Conservation (phyloP, 2,329 filamentous ascomycete genomes). For the Didymellaceae sp. region DNA sequence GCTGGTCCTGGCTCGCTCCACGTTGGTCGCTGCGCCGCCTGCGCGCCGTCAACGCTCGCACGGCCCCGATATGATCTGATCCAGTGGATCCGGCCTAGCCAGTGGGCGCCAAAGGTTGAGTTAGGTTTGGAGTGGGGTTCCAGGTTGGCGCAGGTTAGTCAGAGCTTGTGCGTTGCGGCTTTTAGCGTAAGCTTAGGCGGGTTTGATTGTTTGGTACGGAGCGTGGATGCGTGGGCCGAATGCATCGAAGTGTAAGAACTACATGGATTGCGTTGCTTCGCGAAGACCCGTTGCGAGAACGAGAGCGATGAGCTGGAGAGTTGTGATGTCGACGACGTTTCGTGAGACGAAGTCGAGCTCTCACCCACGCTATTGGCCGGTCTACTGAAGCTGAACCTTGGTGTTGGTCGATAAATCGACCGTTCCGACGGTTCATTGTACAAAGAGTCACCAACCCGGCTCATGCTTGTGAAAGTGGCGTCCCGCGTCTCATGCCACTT, state of each 20-base stretch:
- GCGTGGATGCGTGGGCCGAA: conserved; percentile 20
- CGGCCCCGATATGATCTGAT: conserved; percentile 25
- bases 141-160: too few relatives aligned
- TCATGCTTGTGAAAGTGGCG: not conserved
- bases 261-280: not conserved
- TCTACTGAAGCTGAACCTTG: not conserved
- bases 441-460: not conserved
- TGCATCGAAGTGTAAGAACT: conserved; percentile 7
- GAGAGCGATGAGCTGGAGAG: not conserved
- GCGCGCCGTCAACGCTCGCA: conserved; percentile 15
- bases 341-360: not conserved
- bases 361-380: not conserved
- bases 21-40: not conserved
- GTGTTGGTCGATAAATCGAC: not conserved
- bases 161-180: conserved; percentile 7
- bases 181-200: conserved; percentile 20
- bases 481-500: conserved; percentile 2
- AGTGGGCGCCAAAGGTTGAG: conserved; percentile 7
- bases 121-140: conserved; percentile 11
- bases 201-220: conserved; percentile 22
- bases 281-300: not conserved
- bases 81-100: conserved; percentile 1
- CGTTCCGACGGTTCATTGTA: not conserved
- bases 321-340: not conserved
- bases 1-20: not conserved